A percentile compares a stretch with the other conserved stretches of the same genome.
Conservation (phyloP, 2,329 filamentous ascomycete genomes). For the Sphaceloma murrayae region DNA sequence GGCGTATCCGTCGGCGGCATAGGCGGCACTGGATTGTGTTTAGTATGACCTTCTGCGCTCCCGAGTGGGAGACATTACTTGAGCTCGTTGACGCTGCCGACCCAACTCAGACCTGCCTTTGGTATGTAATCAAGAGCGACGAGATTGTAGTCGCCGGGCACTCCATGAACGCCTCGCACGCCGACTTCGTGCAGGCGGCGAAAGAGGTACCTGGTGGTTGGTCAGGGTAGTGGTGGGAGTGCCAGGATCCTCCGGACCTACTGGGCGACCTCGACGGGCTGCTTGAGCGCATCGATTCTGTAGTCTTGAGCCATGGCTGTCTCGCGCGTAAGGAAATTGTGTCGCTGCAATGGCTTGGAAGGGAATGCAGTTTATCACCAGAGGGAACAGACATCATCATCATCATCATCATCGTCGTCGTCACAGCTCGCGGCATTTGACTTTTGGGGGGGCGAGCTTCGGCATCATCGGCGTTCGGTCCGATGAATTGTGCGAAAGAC, state of each 20-base stretch:
- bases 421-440: no score
- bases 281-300: slow-evolving; percentile 34
- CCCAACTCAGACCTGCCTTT: slow-evolving; percentile 46
- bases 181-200: slow-evolving; percentile 36
- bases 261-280: slow-evolving; percentile 50
- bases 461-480: no score
- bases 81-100: slow-evolving; percentile 54
- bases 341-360: not conserved
- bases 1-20: slow-evolving; percentile 40
- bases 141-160: slow-evolving; percentile 40
- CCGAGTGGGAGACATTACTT: slow-evolving; percentile 28
- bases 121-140: slow-evolving; percentile 45
- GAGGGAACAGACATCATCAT: no score
- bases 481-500: no score
- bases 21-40: slow-evolving; percentile 27
- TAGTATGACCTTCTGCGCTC: slow-evolving; percentile 22
- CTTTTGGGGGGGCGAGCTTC: no score
- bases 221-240: no score
- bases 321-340: no score
- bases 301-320: slow-evolving; percentile 34
- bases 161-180: slow-evolving; percentile 38
- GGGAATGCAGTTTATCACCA: not conserved
- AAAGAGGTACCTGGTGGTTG: slow-evolving; percentile 33
- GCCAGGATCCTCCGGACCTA: not conserved
- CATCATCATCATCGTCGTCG: no score